Evolutionary conservation across 352 stramenopile species (phyloP).

Genomic region (Globisporangium paroecandrum): DNA sequence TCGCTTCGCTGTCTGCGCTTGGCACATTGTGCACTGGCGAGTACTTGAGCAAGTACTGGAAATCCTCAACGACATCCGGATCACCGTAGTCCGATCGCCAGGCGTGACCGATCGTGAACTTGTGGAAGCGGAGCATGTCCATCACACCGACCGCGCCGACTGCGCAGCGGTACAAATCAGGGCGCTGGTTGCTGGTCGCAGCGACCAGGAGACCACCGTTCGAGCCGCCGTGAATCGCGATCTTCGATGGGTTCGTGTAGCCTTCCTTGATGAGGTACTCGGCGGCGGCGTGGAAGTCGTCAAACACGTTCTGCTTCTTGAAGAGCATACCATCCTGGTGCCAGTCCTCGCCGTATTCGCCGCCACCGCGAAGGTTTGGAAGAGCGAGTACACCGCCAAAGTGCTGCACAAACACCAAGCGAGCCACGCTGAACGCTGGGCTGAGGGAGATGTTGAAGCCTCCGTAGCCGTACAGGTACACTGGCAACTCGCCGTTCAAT

Average conservation of each 20-base stretch:
- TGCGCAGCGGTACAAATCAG: conserved; percentile 90
- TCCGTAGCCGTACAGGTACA: conserved; percentile 93
- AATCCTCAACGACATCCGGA: conserved; percentile 73
- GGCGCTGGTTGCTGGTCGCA: conserved; percentile 86
- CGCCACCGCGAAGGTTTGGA: conserved; percentile 92
- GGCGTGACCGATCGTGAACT: conserved; percentile 91
- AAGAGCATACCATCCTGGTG: conserved; percentile 91
- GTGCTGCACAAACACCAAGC: conserved; percentile 89
- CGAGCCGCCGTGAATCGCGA: conserved; percentile 90
- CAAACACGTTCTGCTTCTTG: conserved; percentile 94
- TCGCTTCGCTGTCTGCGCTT: conserved; percentile 36
- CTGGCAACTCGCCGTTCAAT: conserved; percentile 84
- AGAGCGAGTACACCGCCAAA: conserved; percentile 90
- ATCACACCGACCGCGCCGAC: conserved; percentile 93
- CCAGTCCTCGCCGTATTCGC: conserved; percentile 92
- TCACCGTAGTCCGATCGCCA: conserved; percentile 89
- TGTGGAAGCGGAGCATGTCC: conserved; percentile 96
- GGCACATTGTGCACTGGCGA: conserved; percentile 90
- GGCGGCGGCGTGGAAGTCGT: conserved; percentile 94
- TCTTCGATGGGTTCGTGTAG: conserved; percentile 88
- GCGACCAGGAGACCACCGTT: conserved; percentile 94
- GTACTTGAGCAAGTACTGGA: conserved; percentile 83
- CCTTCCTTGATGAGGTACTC: conserved; percentile 89
- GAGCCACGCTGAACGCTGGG: conserved; percentile 85
- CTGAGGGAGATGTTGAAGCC: conserved; percentile 95